These are phyloP conservation scores for Curvularia eragrostidis DNA, from an alignment of 2,329 filamentous ascomycete species.

Conservation along the genomic window DNA sequence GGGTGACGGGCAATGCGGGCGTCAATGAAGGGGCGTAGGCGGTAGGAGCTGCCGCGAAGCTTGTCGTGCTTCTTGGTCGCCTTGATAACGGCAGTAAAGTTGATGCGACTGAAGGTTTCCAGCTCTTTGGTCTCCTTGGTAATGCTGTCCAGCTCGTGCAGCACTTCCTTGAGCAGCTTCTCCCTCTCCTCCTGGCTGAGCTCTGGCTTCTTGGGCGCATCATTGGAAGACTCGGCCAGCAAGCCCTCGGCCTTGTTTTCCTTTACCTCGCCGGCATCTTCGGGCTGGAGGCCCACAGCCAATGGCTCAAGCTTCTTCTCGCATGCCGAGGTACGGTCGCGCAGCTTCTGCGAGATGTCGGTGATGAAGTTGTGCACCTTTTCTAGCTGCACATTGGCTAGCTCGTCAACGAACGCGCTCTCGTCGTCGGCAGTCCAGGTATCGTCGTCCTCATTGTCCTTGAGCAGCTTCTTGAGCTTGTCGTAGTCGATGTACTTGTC, in stretches of 20 bases:
- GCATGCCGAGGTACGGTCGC: slow-evolving; percentile 77
- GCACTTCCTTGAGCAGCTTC: slow-evolving; percentile 70
- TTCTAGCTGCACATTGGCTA: slow-evolving; percentile 92
- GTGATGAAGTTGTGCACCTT: slow-evolving; percentile 92
- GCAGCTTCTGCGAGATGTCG: slow-evolving; percentile 79
- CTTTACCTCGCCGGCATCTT: slow-evolving; percentile 23
- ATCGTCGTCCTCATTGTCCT: slow-evolving; percentile 69
- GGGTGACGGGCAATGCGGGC: slow-evolving; percentile 85
- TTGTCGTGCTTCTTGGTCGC: slow-evolving; percentile 99
- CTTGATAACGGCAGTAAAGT: slow-evolving; percentile 97
- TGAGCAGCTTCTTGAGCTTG: slow-evolving; percentile 87
- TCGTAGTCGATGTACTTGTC: slow-evolving; percentile 94
- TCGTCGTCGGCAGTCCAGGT: slow-evolving; percentile 94
- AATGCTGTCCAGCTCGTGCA: slow-evolving; percentile 82
- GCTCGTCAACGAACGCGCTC: slow-evolving; percentile 89
- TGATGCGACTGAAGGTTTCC: slow-evolving; percentile 93
- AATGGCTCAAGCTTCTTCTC: slow-evolving; percentile 69
- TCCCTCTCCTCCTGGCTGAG: slow-evolving; percentile 52
- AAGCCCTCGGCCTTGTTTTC: slow-evolving; percentile 20
- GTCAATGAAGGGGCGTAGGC: slow-evolving; percentile 88
- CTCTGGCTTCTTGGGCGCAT: slow-evolving; percentile 34
- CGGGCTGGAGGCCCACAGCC: slow-evolving; percentile 47
- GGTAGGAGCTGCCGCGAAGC: slow-evolving; percentile 84
- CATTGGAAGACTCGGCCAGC: slow-evolving; percentile 25
- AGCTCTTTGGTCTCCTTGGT: slow-evolving; percentile 91